A percentile compares a stretch with the other conserved stretches of the same genome.
Evolutionary conservation across 164 flowering plant species (phyloP).

Genomic region (Tetracentron sinense): DNA sequence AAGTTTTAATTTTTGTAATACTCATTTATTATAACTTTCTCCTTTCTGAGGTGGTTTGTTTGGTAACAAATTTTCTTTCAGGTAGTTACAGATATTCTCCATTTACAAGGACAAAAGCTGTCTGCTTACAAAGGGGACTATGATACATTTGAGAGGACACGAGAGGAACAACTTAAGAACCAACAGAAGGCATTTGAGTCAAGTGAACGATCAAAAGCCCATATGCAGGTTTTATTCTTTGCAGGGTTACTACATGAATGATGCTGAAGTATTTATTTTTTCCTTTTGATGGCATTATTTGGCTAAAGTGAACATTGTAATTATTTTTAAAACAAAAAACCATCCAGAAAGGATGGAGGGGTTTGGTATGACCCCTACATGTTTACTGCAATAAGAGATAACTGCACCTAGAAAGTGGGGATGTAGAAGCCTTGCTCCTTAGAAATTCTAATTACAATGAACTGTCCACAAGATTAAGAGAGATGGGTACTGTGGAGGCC

Average conservation of each 20-base stretch:
- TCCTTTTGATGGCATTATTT: background rate
- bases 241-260: background rate
- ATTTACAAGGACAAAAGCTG: conserved; percentile 79
- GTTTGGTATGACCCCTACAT: no score
- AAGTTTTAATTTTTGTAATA: background rate
- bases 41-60: background rate
- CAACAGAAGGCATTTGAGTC: conserved; percentile 88
- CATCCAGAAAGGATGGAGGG: no score
- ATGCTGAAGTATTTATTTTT: background rate
- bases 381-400: no score
- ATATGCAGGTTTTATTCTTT: conserved; percentile 77
- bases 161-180: conserved; percentile 80
- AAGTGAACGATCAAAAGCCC: conserved; percentile 74
- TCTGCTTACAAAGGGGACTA: conserved; percentile 79
- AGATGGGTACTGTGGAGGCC: no score
- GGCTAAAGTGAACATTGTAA: no score
- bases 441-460: no score
- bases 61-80: conserved; percentile 22
- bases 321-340: no score
- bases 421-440: no score
- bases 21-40: background rate
- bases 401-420: no score
- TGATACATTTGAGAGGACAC: conserved; percentile 90
- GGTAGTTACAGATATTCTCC: conserved; percentile 98
- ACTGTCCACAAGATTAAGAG: no score